phyloP scores from a whole-genome alignment of 2,329 filamentous ascomycete species.

The Cordyceps javanica region DNA sequence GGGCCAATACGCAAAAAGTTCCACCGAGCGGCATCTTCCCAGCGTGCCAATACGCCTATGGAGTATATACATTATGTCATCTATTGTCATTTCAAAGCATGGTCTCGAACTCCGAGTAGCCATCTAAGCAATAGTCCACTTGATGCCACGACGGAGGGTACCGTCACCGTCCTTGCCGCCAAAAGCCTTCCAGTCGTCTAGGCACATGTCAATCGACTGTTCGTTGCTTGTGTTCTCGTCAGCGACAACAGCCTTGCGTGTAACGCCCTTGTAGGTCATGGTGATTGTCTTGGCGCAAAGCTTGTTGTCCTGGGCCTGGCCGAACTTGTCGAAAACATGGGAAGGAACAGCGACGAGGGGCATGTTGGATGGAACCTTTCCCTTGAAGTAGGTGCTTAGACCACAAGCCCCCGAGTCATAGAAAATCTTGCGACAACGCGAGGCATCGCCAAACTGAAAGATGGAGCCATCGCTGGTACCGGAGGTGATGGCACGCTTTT shows the following conservation, averaged over 20 bases:
- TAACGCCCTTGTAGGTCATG: slow-evolving; percentile 13
- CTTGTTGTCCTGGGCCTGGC: slow-evolving; percentile 11
- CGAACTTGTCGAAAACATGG: slow-evolving; percentile 6
- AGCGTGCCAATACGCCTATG: too few relatives aligned
- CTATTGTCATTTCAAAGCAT: too few relatives aligned
- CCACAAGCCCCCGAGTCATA: slow-evolving; percentile 13
- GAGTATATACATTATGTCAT: too few relatives aligned
- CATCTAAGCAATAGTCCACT: slow-evolving; percentile 10
- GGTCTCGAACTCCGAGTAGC: not conserved
- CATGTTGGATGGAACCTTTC: slow-evolving; percentile 4
- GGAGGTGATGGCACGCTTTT: slow-evolving; percentile 1
- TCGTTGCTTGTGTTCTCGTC: slow-evolving; percentile 20
- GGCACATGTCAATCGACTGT: slow-evolving; percentile 16
- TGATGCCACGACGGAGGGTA: slow-evolving; percentile 2
- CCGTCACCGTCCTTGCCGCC: slow-evolving; percentile 12
- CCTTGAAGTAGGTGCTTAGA: slow-evolving; percentile 12
- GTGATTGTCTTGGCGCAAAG: slow-evolving; percentile 14
- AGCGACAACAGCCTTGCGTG: slow-evolving; percentile 14
- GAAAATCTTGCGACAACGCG: slow-evolving; percentile 7
- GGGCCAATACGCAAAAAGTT: too few relatives aligned
- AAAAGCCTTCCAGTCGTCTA: slow-evolving; percentile 13
- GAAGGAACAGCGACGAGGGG: slow-evolving; percentile 11
- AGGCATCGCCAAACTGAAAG: slow-evolving; percentile 9
- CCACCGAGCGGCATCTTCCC: too few relatives aligned
- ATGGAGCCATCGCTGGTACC: slow-evolving; percentile 13